Conservation (phyloP, 495 filamentous ascomycete genomes). For the Annulohypoxylon stygium region DNA sequence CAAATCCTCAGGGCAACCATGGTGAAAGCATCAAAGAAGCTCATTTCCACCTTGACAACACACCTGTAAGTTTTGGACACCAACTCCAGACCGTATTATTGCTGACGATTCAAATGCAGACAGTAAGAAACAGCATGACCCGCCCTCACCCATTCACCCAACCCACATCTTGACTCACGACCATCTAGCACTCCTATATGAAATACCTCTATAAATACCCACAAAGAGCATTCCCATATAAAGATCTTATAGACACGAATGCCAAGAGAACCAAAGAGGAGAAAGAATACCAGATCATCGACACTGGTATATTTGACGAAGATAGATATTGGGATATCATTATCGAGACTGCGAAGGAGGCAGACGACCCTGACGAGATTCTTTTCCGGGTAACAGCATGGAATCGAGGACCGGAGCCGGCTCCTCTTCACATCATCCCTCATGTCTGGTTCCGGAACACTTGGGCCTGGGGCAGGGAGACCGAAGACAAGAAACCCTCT, state of each 20-base stretch:
- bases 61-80: conserved; percentile 65
- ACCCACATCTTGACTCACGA: conserved; percentile 29
- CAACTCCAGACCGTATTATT: conserved; percentile 6
- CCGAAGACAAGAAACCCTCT: conserved; percentile 77
- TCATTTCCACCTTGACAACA: conserved; percentile 97
- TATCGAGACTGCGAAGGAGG: conserved; percentile 95
- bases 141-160: background rate
- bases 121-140: conserved; percentile 52
- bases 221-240: conserved; percentile 90
- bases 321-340: conserved; percentile 96
- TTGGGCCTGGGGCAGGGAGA: conserved; percentile 90
- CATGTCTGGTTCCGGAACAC: conserved; percentile 98
- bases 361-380: conserved; percentile 87
- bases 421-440: conserved; percentile 91
- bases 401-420: conserved; percentile 91
- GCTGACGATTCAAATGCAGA: conserved; percentile 53
- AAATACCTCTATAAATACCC: conserved; percentile 98
- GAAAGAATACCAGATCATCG: conserved; percentile 89
- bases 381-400: conserved; percentile 96
- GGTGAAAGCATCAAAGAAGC: conserved; percentile 96
- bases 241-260: conserved; percentile 87
- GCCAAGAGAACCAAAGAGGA: conserved; percentile 78
- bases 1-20: conserved; percentile 96
- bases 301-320: conserved; percentile 92
- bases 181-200: conserved; percentile 92